Conservation (phyloP, 129 eudicot species). For the Arctium minus region DNA sequence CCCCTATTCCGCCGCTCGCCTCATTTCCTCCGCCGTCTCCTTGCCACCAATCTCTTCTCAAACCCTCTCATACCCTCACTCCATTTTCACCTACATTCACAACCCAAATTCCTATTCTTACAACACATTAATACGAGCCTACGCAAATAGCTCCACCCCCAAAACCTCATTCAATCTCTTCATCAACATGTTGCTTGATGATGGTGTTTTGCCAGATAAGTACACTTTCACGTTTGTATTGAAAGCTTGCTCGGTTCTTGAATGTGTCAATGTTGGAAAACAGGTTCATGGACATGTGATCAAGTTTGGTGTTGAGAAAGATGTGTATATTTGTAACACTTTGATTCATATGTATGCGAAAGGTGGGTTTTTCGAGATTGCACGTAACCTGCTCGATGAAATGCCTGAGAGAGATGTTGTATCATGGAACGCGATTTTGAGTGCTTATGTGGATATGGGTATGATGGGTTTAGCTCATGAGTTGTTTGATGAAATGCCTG, state of each 20-base stretch:
- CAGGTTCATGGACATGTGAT: slow-evolving; percentile 38
- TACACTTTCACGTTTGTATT: slow-evolving; percentile 38
- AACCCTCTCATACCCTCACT: slow-evolving; percentile 36
- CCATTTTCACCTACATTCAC: slow-evolving; percentile 37
- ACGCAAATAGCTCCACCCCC: slow-evolving; percentile 33
- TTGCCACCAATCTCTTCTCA: background rate
- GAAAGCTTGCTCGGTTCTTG: slow-evolving; percentile 36
- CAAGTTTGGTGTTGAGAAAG: slow-evolving; percentile 19
- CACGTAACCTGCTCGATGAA: slow-evolving; percentile 39
- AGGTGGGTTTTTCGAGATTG: slow-evolving; percentile 26
- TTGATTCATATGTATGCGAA: slow-evolving; percentile 45
- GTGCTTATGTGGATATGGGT: slow-evolving; percentile 41
- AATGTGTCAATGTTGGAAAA: slow-evolving; percentile 3
- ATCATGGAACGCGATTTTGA: slow-evolving; percentile 48
- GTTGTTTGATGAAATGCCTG: slow-evolving; percentile 46
- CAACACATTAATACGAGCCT: slow-evolving; percentile 42
- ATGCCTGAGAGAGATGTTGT: slow-evolving; percentile 35
- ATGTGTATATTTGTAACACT: slow-evolving; percentile 36
- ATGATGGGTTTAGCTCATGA: slow-evolving; percentile 22
- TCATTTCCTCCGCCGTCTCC: slow-evolving; percentile 30
- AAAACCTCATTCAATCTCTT: slow-evolving; percentile 16
- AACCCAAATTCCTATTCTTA: slow-evolving; percentile 38
- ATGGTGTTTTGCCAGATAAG: slow-evolving; percentile 33
- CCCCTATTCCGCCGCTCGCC: slow-evolving; percentile 40
- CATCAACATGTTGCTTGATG: slow-evolving; percentile 25